Base-by-base conservation (phyloP, 2,329 filamentous ascomycete genomes). In the Colletotrichum echinochloae region DNA sequence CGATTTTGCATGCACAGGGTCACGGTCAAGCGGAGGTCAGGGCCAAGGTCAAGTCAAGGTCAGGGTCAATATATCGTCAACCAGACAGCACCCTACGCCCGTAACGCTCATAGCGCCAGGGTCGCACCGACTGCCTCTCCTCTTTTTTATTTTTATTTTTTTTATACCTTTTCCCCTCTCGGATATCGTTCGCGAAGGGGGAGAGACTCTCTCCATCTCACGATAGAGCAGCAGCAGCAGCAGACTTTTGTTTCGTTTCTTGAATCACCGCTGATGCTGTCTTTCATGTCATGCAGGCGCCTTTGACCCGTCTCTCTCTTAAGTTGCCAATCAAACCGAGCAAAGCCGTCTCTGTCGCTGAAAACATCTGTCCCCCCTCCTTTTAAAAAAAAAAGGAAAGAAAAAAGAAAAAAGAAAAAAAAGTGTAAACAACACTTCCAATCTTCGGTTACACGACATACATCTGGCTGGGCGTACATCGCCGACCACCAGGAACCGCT, bases 361-460 rank as follows among this genome's bases (percentile, higher is more conserved):
- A 54, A 35, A 35, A 12, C 16, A n/a, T n/a, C 14, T 14, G 6
- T 23, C 20, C 49, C 16, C 16, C 51, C 18, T 12, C 12, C n/a
- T n/a, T n/a, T n/a, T n/a, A n/a, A n/a, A n/a, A n/a, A n/a, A n/a
- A n/a, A n/a, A n/a, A n/a, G n/a, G n/a, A n/a, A n/a, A n/a, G n/a
- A n/a, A n/a, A n/a, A n/a, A n/a, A n/a, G n/a, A n/a, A n/a, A n/a
- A n/a, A n/a, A n/a, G n/a, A n/a, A n/a, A n/a, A 49, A 14, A 11
- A 54, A 7, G 30, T n/a, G n/a, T 12, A 46, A 46, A 2, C 41
- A 46, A 46, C 7, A 20, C 41, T 23, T 44, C 41, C 7, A 44
- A 35, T 54, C 30, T 54, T 20, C 30, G 23, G 63, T 70, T 57
- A 61, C 67, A 66, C 67, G 18, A 18, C 63, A 60, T 48, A 18